Conservation (phyloP, 306 rosid species). For the Acmispon strigosus region DNA sequence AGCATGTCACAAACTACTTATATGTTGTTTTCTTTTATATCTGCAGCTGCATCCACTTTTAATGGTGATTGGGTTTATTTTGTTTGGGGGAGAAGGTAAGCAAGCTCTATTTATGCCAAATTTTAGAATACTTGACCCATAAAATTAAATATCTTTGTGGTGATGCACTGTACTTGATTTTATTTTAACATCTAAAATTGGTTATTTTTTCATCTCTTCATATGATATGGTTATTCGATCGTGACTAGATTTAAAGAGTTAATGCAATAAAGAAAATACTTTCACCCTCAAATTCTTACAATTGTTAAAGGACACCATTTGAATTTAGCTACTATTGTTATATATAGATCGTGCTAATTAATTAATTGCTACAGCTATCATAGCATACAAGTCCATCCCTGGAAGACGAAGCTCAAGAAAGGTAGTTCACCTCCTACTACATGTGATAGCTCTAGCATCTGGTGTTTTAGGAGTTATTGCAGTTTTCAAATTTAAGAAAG, state of each 20-base stretch:
- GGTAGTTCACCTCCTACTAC: slow-evolving; percentile 46
- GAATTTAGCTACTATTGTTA: too few relatives aligned
- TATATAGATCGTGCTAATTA: too few relatives aligned
- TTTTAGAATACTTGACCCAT: background rate
- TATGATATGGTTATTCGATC: background rate
- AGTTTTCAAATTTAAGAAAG: slow-evolving; percentile 42
- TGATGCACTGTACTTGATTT: too few relatives aligned
- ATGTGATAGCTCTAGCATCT: slow-evolving; percentile 43
- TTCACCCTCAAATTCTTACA: too few relatives aligned
- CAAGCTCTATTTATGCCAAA: background rate
- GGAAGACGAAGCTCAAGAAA: slow-evolving; percentile 26
- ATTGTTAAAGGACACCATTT: too few relatives aligned
- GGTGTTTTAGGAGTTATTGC: slow-evolving; percentile 42
- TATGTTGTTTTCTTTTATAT: background rate
- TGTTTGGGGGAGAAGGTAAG: slow-evolving; percentile 73
- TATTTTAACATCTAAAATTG: too few relatives aligned
- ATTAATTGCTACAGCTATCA: slow-evolving; percentile 45
- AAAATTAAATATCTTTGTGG: too few relatives aligned
- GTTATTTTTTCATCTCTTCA: too few relatives aligned
- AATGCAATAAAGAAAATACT: too few relatives aligned
- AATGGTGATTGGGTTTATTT: slow-evolving; percentile 56
- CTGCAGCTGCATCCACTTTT: slow-evolving; percentile 61
- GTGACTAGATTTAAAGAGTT: background rate
- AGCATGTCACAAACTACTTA: background rate
- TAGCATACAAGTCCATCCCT: slow-evolving; percentile 46